A percentile compares a stretch with the other conserved stretches of the same genome.
Conservation (phyloP, 805 yeast species). For the Wickerhamomyces chambardii region DNA sequence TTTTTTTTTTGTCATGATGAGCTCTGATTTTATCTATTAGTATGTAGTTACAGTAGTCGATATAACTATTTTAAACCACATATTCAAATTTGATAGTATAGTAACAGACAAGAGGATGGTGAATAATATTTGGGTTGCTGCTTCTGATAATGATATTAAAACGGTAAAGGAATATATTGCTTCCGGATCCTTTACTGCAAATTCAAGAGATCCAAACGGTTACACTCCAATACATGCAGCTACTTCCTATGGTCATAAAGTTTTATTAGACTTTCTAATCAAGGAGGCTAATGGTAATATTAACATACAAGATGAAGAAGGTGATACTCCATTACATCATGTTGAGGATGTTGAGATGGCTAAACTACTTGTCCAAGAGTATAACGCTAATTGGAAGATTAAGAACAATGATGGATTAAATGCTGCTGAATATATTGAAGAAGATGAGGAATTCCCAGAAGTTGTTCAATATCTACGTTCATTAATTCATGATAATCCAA, state of each 20-base stretch:
- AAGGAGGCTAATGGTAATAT: conserved; percentile 60
- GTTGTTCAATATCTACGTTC: conserved; percentile 52
- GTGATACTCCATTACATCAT: conserved; percentile 93
- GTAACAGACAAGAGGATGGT: conserved; percentile 7
- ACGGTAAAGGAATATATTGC: conserved; percentile 49
- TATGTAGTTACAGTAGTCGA: no score
- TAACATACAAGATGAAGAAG: conserved; percentile 78
- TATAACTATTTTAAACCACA: no score
- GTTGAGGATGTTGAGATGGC: conserved; percentile 69
- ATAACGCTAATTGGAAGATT: conserved; percentile 55
- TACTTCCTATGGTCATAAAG: conserved; percentile 81
- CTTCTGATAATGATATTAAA: conserved; percentile 70
- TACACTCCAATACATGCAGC: conserved; percentile 98
- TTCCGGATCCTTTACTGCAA: conserved; percentile 47
- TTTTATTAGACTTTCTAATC: conserved; percentile 50
- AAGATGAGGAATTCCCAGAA: conserved; percentile 82
- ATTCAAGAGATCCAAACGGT: conserved; percentile 84
- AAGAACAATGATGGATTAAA: conserved; percentile 72
- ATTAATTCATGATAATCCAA: conserved; percentile 23
- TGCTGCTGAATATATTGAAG: conserved; percentile 64
- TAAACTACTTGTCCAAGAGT: conserved; percentile 51
- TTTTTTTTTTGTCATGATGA: no score
- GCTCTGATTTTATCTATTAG: no score
- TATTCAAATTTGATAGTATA: no score
- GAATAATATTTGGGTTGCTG: conserved; percentile 85